Conservation (phyloP, 768 basidiomycete genomes). For the Lepiota venenata region DNA sequence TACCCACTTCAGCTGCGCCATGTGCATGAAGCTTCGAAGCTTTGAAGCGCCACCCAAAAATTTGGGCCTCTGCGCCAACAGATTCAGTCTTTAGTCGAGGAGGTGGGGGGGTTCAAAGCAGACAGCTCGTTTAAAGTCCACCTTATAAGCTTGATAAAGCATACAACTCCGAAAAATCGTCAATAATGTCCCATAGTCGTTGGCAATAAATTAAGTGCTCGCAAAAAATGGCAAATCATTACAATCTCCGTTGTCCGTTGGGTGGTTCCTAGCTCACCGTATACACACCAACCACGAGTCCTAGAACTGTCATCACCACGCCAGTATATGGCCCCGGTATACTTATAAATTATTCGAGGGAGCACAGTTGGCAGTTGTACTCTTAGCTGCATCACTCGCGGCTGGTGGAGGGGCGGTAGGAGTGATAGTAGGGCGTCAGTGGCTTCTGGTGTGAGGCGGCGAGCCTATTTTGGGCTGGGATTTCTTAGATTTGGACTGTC, state of each 20-base stretch:
- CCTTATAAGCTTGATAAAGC: too few species aligned
- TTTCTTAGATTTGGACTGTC: slow-evolving; percentile 9
- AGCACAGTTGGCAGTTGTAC: not conserved
- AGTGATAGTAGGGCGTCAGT: not conserved
- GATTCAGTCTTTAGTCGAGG: too few species aligned
- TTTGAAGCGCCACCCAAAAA: too few species aligned
- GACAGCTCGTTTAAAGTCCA: too few species aligned
- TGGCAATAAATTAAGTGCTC: not conserved
- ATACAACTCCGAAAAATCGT: not conserved
- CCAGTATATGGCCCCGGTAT: not conserved
- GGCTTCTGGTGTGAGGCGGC: not conserved
- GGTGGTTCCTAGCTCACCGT: not conserved
- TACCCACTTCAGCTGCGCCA: too few species aligned
- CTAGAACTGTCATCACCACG: not conserved
- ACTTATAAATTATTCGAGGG: not conserved
- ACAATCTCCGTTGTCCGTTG: not conserved
- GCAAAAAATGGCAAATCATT: not conserved
- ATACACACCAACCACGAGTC: not conserved
- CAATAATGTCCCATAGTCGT: not conserved
- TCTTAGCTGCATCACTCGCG: not conserved
- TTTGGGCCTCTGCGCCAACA: too few species aligned
- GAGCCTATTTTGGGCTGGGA: slow-evolving; percentile 5
- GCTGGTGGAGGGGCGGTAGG: too few species aligned
- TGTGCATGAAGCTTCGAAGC: too few species aligned
- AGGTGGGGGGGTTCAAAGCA: too few species aligned